Conservation (phyloP, 1,284 basidiomycete genomes). For the Ustilago trichophora region DNA sequence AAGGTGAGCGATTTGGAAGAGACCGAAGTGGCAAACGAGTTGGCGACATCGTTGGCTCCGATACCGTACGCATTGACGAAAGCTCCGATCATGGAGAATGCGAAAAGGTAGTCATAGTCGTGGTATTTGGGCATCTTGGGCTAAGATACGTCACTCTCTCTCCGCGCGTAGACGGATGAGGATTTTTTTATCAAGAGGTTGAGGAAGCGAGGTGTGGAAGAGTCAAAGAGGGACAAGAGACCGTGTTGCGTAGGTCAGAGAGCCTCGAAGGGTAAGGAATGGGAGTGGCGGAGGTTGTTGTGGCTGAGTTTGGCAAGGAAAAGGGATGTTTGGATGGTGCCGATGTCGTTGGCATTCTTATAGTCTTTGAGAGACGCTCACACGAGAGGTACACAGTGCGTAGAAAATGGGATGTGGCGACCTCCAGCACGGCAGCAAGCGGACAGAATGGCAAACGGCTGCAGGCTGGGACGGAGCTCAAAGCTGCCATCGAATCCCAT, state of each 20-base stretch:
- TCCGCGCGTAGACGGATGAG: background rate
- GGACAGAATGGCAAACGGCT: too few relatives aligned
- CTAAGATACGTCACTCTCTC: background rate
- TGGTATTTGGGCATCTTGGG: conserved; percentile 34
- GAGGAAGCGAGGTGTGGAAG: background rate
- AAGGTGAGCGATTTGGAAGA: conserved; percentile 46
- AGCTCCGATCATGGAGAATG: conserved; percentile 36
- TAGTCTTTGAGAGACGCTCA: background rate
- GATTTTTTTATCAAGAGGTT: background rate
- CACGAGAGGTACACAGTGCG: too few relatives aligned
- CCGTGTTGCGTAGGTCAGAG: background rate
- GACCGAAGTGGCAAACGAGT: conserved; percentile 51
- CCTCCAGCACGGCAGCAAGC: too few relatives aligned
- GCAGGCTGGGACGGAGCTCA: too few relatives aligned
- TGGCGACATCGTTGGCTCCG: conserved; percentile 55
- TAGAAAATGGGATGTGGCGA: too few relatives aligned
- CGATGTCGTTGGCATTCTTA: background rate
- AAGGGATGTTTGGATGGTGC: too few relatives aligned
- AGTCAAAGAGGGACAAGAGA: background rate
- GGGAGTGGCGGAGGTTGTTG: background rate
- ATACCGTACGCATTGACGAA: conserved; percentile 44
- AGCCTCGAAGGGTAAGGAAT: background rate
- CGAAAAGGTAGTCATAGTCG: conserved; percentile 51
- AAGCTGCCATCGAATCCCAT: background rate
- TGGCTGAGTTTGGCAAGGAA: conserved; percentile 3